Conservation (phyloP, 2,329 filamentous ascomycete genomes). For the Phaeosphaeriaceae sp. region DNA sequence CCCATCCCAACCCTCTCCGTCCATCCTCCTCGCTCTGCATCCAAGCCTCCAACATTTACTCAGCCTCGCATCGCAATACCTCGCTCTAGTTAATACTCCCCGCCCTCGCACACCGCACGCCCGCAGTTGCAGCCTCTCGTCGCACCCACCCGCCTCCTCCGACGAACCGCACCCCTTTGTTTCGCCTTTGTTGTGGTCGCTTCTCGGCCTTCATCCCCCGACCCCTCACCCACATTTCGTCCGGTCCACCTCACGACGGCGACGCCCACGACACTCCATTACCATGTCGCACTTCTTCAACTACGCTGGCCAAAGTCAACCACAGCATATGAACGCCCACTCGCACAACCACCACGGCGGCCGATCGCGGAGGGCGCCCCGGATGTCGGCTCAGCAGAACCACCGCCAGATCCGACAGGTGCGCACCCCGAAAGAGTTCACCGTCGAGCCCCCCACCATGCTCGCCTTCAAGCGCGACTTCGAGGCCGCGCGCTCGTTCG, state of each 20-base stretch:
- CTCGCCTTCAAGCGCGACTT: slow-evolving; percentile 84
- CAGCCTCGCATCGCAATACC: slow-evolving; percentile 30
- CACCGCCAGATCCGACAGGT: slow-evolving; percentile 88
- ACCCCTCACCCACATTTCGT: slow-evolving; percentile 26
- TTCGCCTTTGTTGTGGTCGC: slow-evolving; percentile 35
- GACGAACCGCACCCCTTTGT: slow-evolving; percentile 26
- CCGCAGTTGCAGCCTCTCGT: slow-evolving; percentile 16
- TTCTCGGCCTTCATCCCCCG: slow-evolving; percentile 19
- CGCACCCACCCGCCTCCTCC: slow-evolving; percentile 10
- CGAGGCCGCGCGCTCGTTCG: slow-evolving; percentile 90
- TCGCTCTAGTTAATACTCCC: slow-evolving; percentile 28
- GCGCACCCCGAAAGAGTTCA: slow-evolving; percentile 80
- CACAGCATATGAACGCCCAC: slow-evolving; percentile 58
- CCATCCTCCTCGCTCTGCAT: slow-evolving; percentile 19
- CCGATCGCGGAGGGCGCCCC: slow-evolving; percentile 83
- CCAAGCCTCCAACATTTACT: slow-evolving; percentile 23
- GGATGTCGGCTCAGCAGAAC: slow-evolving; percentile 81
- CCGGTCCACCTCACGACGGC: slow-evolving; percentile 15
- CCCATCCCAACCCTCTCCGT: slow-evolving; percentile 13
- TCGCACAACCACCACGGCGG: slow-evolving; percentile 83
- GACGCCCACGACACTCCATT: slow-evolving; percentile 16
- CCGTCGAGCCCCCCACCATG: slow-evolving; percentile 78
- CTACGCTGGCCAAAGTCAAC: slow-evolving; percentile 56
- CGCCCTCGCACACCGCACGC: slow-evolving; percentile 16
- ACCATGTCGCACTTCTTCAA: slow-evolving; percentile 58